Conservation (phyloP, 2,329 filamentous ascomycete species). For the Pyrenophora teres region DNA sequence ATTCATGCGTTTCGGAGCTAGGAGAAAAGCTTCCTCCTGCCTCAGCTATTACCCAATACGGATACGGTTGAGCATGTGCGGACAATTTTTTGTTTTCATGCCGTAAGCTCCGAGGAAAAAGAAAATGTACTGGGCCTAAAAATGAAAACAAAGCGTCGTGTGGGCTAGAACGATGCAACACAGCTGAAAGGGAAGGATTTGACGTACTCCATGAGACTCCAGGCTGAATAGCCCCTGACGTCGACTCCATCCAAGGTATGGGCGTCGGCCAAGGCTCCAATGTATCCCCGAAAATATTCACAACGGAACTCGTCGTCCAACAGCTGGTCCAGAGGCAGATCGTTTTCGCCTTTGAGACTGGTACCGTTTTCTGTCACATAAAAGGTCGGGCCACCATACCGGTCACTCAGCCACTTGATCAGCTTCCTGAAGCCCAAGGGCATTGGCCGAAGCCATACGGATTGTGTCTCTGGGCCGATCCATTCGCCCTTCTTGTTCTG, state of each 20-base stretch:
- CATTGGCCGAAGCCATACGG: constrained; percentile 77
- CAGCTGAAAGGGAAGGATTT: constrained; percentile 13
- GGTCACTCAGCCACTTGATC: constrained; percentile 61
- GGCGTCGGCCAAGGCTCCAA: constrained; percentile 76
- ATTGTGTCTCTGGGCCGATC: constrained; percentile 83
- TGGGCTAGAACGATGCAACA: constrained; percentile 1
- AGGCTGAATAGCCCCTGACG: constrained; percentile 80
- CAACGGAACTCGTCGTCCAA: constrained; percentile 81
- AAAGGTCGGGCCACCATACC: constrained; percentile 77
- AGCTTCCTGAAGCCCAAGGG: constrained; percentile 77
- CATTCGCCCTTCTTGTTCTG: constrained; percentile 72
- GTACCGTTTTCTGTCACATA: constrained; percentile 91
- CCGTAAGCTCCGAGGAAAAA: neutral
- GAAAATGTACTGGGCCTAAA: neutral
- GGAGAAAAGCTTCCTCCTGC: constrained; percentile 5
- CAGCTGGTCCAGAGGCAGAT: constrained; percentile 70
- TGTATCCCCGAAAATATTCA: constrained; percentile 78
- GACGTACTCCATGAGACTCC: constrained; percentile 80
- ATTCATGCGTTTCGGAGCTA: constrained; percentile 16
- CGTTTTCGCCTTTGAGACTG: constrained; percentile 80
- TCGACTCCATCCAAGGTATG: constrained; percentile 74
- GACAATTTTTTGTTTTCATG: no score
- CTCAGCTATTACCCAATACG: constrained; percentile 1
- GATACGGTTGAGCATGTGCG: neutral
- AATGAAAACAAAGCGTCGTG: neutral